Conservation (phyloP, 257 asterid species). For the Salvia miltiorrhiza region DNA sequence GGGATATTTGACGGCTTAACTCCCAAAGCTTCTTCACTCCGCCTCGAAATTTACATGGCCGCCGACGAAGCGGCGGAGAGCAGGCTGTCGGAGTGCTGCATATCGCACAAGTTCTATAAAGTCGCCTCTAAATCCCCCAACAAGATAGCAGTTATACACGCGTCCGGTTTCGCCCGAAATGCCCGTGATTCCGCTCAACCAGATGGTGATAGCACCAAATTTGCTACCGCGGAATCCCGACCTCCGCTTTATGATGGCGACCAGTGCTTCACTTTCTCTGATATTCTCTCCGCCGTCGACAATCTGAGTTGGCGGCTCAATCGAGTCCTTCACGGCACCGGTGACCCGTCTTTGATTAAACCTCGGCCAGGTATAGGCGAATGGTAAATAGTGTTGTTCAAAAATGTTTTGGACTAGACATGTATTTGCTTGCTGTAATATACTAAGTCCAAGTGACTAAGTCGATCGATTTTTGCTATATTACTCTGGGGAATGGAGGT, state of each 20-base stretch:
- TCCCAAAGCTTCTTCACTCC: constrained; percentile 17
- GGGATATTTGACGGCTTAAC: too few relatives aligned
- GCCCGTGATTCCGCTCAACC: constrained; percentile 26
- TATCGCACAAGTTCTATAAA: constrained; percentile 63
- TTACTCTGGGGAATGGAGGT: not conserved
- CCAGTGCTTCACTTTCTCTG: constrained; percentile 68
- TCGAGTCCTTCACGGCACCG: constrained; percentile 50
- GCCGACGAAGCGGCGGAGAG: constrained; percentile 22
- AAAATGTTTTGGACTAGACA: not conserved
- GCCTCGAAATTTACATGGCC: constrained; percentile 17
- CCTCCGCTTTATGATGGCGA: constrained; percentile 66
- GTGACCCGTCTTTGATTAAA: constrained; percentile 42
- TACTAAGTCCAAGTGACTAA: not conserved
- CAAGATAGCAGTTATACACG: constrained; percentile 72
- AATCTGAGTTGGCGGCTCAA: constrained; percentile 58
- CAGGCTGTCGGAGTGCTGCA: constrained; percentile 53
- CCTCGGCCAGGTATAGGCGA: constrained; percentile 37
- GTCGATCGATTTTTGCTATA: not conserved
- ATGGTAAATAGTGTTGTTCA: not conserved
- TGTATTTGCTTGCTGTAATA: not conserved
- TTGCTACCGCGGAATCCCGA: constrained; percentile 19
- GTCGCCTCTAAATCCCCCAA: constrained; percentile 50
- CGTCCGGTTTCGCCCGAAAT: constrained; percentile 48
- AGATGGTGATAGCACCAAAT: constrained; percentile 11
- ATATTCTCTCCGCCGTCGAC: constrained; percentile 61